Percentiles rank a stretch among this genome's conserved stretches.
Conservation (phyloP, 345 rosid genomes). For the Corchorus olitorius region DNA sequence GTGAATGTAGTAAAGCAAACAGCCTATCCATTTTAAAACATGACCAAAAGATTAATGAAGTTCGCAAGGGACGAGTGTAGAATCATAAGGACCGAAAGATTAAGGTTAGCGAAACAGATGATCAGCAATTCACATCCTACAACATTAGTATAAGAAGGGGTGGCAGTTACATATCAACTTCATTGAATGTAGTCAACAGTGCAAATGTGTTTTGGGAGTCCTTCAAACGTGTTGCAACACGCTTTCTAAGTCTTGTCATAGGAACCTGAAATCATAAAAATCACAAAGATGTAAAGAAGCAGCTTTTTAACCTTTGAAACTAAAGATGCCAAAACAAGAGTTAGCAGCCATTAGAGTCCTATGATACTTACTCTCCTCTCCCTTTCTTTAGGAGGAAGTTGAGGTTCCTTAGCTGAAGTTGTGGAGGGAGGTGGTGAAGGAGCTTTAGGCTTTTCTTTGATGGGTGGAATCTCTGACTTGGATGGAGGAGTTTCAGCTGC, state of each 20-base stretch:
- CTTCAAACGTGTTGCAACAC: constrained; percentile 91
- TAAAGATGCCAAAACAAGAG: background rate
- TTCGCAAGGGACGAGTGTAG: background rate
- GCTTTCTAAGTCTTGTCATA: constrained; percentile 94
- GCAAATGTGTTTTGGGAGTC: constrained; percentile 97
- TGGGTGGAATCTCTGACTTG: constrained; percentile 48
- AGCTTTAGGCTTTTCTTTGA: constrained; percentile 53
- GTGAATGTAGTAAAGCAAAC: background rate
- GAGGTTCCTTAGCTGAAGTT: constrained; percentile 77
- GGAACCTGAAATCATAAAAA: constrained; percentile 64
- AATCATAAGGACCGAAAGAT: background rate
- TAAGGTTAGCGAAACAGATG: background rate
- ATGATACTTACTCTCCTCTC: constrained; percentile 77
- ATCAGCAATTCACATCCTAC: background rate
- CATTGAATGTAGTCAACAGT: constrained; percentile 90
- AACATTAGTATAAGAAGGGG: background rate
- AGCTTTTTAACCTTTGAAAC: background rate
- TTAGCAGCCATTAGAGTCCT: background rate
- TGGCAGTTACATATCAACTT: constrained; percentile 89
- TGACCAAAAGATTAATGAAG: background rate
- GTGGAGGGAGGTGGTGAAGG: constrained; percentile 58
- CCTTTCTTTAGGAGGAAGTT: constrained; percentile 95
- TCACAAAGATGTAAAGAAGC: constrained; percentile 6
- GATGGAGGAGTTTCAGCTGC: constrained; percentile 54
- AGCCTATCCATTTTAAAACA: background rate